These are phyloP conservation scores for Cystobasidium sp. DNA, from an alignment of 1,284 basidiomycete species.

Conservation along the genomic window DNA sequence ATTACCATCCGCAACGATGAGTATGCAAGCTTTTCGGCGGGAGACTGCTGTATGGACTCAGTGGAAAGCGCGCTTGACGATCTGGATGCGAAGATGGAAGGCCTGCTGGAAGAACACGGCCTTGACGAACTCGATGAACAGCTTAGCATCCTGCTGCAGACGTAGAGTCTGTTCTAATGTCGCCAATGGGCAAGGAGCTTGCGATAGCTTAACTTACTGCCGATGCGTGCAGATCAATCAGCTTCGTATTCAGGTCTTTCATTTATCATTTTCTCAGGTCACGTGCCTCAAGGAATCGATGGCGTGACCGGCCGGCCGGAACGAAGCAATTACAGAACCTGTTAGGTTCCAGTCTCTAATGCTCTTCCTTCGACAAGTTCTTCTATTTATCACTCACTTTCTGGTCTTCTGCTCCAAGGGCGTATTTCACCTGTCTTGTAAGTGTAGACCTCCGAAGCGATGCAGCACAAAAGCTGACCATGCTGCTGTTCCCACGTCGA, in stretches of 20 bases:
- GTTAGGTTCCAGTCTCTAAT: no score
- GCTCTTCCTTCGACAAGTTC: no score
- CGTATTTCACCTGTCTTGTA: no score
- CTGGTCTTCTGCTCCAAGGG: no score
- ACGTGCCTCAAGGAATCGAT: neutral
- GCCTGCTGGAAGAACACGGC: neutral
- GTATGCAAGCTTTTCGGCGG: neutral
- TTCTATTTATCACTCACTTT: no score
- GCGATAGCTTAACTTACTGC: neutral
- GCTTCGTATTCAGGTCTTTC: neutral
- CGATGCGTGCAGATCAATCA: neutral
- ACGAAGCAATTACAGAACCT: neutral
- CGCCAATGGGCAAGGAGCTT: neutral
- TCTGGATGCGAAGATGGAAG: constrained; percentile 1
- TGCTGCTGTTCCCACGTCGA: no score
- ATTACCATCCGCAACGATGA: neutral
- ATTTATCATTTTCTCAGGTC: neutral
- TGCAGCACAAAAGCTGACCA: no score
- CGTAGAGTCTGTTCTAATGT: no score
- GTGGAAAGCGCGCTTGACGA: neutral
- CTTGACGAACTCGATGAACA: neutral
- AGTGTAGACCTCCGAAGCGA: no score
- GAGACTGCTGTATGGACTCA: neutral
- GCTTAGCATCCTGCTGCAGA: neutral
- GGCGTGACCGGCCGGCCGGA: neutral